Evolutionary conservation across 2,329 filamentous ascomycete species (phyloP).

Genomic region (Nemania serpens): DNA sequence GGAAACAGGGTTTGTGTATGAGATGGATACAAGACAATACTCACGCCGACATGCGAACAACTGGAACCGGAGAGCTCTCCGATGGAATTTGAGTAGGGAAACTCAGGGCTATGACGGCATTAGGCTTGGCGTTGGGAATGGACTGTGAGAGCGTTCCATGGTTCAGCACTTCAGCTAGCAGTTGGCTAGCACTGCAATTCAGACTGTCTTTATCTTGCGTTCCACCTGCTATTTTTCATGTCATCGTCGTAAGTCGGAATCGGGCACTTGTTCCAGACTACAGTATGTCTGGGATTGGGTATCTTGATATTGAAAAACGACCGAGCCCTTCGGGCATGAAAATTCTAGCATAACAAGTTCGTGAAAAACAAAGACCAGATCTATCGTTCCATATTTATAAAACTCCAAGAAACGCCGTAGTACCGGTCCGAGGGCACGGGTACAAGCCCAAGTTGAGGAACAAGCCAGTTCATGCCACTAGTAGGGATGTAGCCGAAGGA

Average conservation of each 20-base stretch:
- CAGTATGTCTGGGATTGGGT: constrained; percentile 19
- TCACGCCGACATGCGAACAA: constrained; percentile 14
- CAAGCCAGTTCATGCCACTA: constrained; percentile 6
- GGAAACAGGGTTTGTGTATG: constrained; percentile 15
- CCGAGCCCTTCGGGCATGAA: constrained; percentile 12
- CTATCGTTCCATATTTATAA: constrained; percentile 25
- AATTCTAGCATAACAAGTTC: constrained; percentile 20
- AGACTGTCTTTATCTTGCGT: constrained; percentile 5
- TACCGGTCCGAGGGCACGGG: constrained; percentile 1
- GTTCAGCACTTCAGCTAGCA: constrained; percentile 4
- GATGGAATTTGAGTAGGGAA: constrained; percentile 3
- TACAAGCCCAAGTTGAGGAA: constrained; percentile 1
- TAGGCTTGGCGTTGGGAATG: constrained; percentile 23
- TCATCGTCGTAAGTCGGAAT: neutral
- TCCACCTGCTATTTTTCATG: neutral
- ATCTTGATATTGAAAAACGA: constrained; percentile 27
- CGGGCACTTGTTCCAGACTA: neutral
- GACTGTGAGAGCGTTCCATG: constrained; percentile 1
- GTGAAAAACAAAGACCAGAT: constrained; percentile 18
- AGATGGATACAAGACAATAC: constrained; percentile 10
- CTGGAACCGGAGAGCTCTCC: neutral
- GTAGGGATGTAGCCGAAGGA: constrained; percentile 8
- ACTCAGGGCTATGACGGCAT: constrained; percentile 8
- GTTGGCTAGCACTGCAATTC: constrained; percentile 13
- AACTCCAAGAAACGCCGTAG: constrained; percentile 28